Evolutionary conservation across 352 stramenopile species (phyloP), one percentile per base, ranked within the genome.

Genomic region (Bremia lactucae): DNA sequence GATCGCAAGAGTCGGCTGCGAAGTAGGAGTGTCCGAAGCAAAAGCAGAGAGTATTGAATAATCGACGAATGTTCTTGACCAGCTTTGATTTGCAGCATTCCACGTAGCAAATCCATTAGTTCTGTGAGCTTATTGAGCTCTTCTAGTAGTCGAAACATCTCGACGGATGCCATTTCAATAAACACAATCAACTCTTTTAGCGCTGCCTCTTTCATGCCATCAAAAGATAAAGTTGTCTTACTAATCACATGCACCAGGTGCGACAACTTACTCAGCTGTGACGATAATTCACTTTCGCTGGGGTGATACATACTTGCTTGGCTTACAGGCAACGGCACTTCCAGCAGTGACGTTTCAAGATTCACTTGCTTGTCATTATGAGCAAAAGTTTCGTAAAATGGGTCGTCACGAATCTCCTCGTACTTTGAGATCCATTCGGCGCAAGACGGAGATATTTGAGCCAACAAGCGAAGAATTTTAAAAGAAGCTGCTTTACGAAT

Each of bases 401-500:
- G 61, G 19, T 71, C 61, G 24, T 71, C 48, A 24, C 41, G 43
- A 6, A 73, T 46, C n/a, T 46, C 35, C 42, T 54, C 44, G 31
- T 48, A 23, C 19, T 47, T 55, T 19, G 48, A 31, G 4, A 64
- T 48, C 23, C 38, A 45, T n/a, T 46, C 44, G 28, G 44, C 24
- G 19, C 16, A 29, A 13, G 49, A 37, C 10, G 37, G 34, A 40
- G n/a, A 18, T 15, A 33, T 42, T 43, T 25, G 67, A 2, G 63
- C 59, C 38, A 80, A 20, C 10, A 74, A 21, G 10, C 31, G 41
- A 23, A 72, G 25, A 38, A 81, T 21, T 5, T 61, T 63, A 13
- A 63, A 74, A 0, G 66, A 51, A 9, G 71, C 71, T 3, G 68
- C 56, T 42, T 61, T 72, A 3, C 71, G 65, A 26, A 83, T 58